Conservation (phyloP, 1,284 basidiomycete genomes). For the Leccinum solheimii region DNA sequence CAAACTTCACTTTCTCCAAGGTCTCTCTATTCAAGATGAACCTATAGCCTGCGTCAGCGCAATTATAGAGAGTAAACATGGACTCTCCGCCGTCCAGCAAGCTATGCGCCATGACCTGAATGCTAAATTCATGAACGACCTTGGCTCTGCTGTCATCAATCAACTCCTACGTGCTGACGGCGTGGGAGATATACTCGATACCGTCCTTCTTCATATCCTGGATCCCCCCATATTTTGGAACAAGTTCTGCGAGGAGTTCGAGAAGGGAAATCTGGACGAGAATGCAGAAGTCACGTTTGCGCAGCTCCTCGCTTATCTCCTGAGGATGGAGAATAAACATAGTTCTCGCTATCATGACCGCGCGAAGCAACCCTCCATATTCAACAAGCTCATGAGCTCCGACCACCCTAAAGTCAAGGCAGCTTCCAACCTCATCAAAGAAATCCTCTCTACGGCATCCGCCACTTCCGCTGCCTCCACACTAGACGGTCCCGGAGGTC, state of each 20-base stretch:
- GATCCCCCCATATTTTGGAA: constrained; percentile 59
- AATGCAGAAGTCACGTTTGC: constrained; percentile 44
- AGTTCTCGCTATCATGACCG: constrained; percentile 41
- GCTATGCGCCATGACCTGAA: constrained; percentile 47
- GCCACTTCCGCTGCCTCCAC: constrained; percentile 19
- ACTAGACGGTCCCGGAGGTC: constrained; percentile 49
- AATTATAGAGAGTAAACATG: constrained; percentile 41
- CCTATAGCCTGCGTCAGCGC: constrained; percentile 41
- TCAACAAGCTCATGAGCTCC: constrained; percentile 39
- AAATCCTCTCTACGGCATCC: constrained; percentile 36
- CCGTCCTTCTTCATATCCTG: constrained; percentile 42
- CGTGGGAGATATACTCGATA: constrained; percentile 48
- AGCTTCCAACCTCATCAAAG: constrained; percentile 45
- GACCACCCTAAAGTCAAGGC: constrained; percentile 34
- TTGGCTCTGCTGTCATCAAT: constrained; percentile 38
- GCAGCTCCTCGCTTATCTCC: constrained; percentile 52
- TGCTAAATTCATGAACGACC: constrained; percentile 46
- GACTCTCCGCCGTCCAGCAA: constrained; percentile 43
- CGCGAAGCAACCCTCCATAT: constrained; percentile 36
- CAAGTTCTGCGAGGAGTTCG: constrained; percentile 43
- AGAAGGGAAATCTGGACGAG: constrained; percentile 37
- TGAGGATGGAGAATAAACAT: constrained; percentile 40
- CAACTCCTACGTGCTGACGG: constrained; percentile 44
- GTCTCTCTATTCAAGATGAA: constrained; percentile 44
- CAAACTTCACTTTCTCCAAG: constrained; percentile 46